These are phyloP conservation scores for Chionographis japonica DNA, from an alignment of 106 monocot species.

Conservation along the genomic window DNA sequence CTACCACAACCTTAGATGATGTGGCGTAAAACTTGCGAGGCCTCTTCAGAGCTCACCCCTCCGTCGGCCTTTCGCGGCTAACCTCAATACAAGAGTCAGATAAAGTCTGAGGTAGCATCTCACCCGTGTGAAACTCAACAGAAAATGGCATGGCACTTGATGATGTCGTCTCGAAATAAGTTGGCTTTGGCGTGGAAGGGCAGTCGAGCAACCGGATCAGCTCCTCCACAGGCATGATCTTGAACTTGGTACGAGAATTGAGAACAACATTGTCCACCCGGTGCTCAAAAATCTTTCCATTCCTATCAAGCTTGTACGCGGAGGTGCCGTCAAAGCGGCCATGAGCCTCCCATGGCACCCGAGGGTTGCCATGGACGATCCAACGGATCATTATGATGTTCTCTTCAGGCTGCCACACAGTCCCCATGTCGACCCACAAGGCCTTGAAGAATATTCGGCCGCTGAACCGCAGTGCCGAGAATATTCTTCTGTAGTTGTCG, in stretches of 20 bases:
- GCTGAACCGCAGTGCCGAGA: slow-evolving; percentile 48
- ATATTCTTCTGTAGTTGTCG: slow-evolving; percentile 65
- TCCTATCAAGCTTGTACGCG: slow-evolving; percentile 78
- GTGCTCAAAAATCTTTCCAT: slow-evolving; percentile 90
- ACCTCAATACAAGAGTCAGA: slow-evolving; percentile 27
- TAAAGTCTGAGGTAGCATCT: slow-evolving; percentile 42
- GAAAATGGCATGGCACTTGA: slow-evolving; percentile 7
- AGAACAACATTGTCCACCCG: slow-evolving; percentile 62
- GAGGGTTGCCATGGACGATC: slow-evolving; percentile 71
- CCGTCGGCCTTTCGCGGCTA: slow-evolving; percentile 7
- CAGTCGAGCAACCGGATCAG: slow-evolving; percentile 63
- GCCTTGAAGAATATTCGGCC: slow-evolving; percentile 65
- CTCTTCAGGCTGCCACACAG: slow-evolving; percentile 79
- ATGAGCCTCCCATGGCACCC: slow-evolving; percentile 72
- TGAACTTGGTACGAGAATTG: slow-evolving; percentile 61
- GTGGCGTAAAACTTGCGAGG: slow-evolving; percentile 10
- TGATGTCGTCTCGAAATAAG: slow-evolving; percentile 40
- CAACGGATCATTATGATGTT: slow-evolving; percentile 80
- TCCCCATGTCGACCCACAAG: slow-evolving; percentile 58
- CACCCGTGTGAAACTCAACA: slow-evolving; percentile 38
- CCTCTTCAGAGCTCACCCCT: not conserved
- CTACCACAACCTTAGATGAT: not conserved
- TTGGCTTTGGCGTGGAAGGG: slow-evolving; percentile 62
- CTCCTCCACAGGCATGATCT: slow-evolving; percentile 44
- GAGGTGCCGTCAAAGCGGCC: slow-evolving; percentile 81